A percentile compares a stretch with the other conserved stretches of the same genome.
These are phyloP conservation scores for Elasticomyces elasticus DNA, from an alignment of 495 filamentous ascomycete species.

Conservation along the genomic window DNA sequence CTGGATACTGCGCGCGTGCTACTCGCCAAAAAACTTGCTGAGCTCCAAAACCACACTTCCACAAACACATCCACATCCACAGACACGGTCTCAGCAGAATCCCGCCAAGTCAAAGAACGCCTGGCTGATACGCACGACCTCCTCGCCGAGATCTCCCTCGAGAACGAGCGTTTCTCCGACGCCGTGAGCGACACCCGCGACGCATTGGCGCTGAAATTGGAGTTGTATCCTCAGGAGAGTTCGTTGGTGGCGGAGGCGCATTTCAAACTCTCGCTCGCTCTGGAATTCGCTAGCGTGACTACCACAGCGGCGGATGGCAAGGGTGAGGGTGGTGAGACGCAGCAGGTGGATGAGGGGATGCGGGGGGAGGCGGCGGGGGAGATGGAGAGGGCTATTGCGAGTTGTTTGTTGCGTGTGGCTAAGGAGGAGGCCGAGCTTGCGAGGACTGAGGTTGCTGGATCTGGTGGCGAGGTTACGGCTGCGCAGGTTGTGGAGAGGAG, in stretches of 20 bases:
- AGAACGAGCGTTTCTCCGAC: constrained; percentile 78
- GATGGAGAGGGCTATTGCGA: constrained; percentile 73
- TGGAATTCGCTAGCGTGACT: constrained; percentile 83
- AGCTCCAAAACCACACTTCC: too few species aligned
- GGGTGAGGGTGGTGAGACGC: constrained; percentile 30
- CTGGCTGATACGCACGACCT: constrained; percentile 86
- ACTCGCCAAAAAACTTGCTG: constrained; percentile 48
- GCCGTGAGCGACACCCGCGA: constrained; percentile 72
- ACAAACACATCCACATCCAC: constrained; percentile 43
- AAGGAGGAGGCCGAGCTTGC: constrained; percentile 59
- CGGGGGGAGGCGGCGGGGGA: constrained; percentile 65
- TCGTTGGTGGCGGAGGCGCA: constrained; percentile 84
- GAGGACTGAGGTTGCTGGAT: too few species aligned
- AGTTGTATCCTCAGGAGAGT: constrained; percentile 67
- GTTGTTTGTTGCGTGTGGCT: constrained; percentile 62
- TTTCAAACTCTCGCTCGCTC: constrained; percentile 87
- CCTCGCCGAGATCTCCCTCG: constrained; percentile 85
- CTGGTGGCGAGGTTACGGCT: too few species aligned
- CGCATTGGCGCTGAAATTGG: constrained; percentile 62
- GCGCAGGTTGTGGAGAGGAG: constrained; percentile 44
- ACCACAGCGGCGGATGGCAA: constrained; percentile 38
- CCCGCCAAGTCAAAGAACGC: constrained; percentile 64
- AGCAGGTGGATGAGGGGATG: constrained; percentile 53
- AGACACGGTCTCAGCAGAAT: constrained; percentile 27
- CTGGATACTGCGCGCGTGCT: constrained; percentile 84